These are phyloP conservation scores for Tricharina praecox DNA, from an alignment of 495 filamentous ascomycete species.

Conservation along the genomic window DNA sequence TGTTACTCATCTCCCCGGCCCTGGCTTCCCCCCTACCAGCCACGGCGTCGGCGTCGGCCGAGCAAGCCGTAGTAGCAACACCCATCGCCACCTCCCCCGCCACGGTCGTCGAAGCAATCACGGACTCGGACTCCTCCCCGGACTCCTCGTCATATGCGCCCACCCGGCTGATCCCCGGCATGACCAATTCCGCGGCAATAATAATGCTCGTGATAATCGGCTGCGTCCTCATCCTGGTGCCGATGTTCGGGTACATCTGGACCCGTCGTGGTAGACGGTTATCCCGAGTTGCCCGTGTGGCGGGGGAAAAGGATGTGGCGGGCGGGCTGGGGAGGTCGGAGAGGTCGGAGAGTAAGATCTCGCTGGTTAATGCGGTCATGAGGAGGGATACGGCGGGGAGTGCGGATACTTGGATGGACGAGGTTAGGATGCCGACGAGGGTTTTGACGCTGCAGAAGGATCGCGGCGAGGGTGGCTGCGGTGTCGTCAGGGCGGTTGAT, in stretches of 20 bases:
- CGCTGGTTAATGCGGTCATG: too few relatives aligned
- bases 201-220: not conserved
- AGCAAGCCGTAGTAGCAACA: not conserved
- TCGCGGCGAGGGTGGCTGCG: too few relatives aligned
- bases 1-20: not conserved
- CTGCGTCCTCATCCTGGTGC: not conserved
- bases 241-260: slow-evolving; percentile 2
- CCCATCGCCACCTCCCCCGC: not conserved
- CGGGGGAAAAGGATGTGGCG: too few relatives aligned
- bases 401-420: slow-evolving; percentile 2
- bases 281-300: too few relatives aligned
- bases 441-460: slow-evolving; percentile 1
- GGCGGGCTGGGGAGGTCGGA: too few relatives aligned
- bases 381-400: not conserved
- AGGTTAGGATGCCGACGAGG: not conserved
- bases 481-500: too few relatives aligned
- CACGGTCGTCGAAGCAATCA: not conserved
- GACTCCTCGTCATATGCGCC: too few relatives aligned
- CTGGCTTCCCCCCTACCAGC: not conserved
- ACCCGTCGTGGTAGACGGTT: not conserved
- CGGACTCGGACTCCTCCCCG: too few relatives aligned
- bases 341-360: not conserved
- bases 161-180: not conserved
- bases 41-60: not conserved
- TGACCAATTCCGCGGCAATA: not conserved